These are phyloP conservation scores for Suaeda aralocaspica DNA, from an alignment of 148 eudicot species.

Conservation along the genomic window DNA sequence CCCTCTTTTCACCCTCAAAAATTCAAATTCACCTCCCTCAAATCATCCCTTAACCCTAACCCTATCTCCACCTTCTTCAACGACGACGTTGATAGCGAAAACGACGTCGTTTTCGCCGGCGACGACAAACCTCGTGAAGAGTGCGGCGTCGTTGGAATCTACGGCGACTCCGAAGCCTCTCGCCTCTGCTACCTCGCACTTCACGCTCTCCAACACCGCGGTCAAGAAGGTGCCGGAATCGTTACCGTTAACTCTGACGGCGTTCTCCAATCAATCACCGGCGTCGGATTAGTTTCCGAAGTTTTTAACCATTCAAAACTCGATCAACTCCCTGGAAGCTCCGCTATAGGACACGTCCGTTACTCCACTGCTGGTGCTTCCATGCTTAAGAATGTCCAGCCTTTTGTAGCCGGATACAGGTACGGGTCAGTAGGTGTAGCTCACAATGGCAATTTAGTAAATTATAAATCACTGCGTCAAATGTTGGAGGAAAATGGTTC, in stretches of 20 bases:
- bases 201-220: slow-evolving; percentile 77
- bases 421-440: slow-evolving; percentile 76
- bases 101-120: not conserved
- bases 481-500: slow-evolving; percentile 60
- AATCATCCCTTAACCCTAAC: slow-evolving; percentile 2
- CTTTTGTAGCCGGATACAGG: slow-evolving; percentile 67
- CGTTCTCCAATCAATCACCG: slow-evolving; percentile 50
- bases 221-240: slow-evolving; percentile 80
- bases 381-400: slow-evolving; percentile 81
- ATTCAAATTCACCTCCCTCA: slow-evolving; percentile 2
- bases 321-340: slow-evolving; percentile 53
- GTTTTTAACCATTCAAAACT: slow-evolving; percentile 60
- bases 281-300: slow-evolving; percentile 44
- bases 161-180: slow-evolving; percentile 33
- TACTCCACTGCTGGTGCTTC: slow-evolving; percentile 78
- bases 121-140: slow-evolving; percentile 33
- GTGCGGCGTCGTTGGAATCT: slow-evolving; percentile 36
- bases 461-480: slow-evolving; percentile 46
- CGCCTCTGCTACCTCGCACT: slow-evolving; percentile 36
- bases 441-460: slow-evolving; percentile 83
- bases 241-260: slow-evolving; percentile 42
- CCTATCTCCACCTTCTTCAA: slow-evolving; percentile 10
- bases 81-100: not conserved
- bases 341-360: slow-evolving; percentile 75
- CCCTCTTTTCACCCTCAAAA: not conserved